phyloP scores from a whole-genome alignment of 1,139 yeast genomes.

The Pichia sp. region DNA sequence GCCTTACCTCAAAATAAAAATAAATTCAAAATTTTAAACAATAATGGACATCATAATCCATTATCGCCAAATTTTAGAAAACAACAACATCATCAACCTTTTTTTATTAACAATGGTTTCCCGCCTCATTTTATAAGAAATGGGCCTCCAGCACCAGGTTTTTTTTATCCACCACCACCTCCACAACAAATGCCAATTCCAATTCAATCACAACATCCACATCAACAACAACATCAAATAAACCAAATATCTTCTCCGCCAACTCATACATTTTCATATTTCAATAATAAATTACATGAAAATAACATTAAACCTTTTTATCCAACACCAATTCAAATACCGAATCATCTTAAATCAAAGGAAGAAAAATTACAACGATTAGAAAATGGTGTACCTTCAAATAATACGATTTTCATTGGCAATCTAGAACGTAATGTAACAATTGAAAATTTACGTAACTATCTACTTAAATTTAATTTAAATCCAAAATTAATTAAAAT shows the following conservation, averaged over 20 bases:
- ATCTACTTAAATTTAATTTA: slow-evolving; percentile 36
- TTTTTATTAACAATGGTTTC: background rate
- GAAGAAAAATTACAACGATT: slow-evolving; percentile 28
- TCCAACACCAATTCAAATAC: slow-evolving; percentile 8
- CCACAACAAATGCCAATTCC: background rate
- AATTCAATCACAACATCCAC: background rate
- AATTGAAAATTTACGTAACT: slow-evolving; percentile 37
- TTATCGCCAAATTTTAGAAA: background rate
- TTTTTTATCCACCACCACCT: background rate
- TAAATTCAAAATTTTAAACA: slow-evolving; percentile 2
- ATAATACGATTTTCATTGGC: slow-evolving; percentile 51
- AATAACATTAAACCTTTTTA: slow-evolving; percentile 11
- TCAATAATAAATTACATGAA: background rate
- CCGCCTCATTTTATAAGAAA: slow-evolving; percentile 6
- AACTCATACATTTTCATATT: slow-evolving; percentile 2
- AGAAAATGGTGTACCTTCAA: slow-evolving; percentile 50
- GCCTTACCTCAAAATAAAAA: slow-evolving; percentile 39
- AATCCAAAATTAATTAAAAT: slow-evolving; percentile 53
- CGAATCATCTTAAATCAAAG: slow-evolving; percentile 13
- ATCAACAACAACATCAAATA: background rate
- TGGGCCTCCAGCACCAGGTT: background rate
- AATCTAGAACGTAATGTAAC: slow-evolving; percentile 48
- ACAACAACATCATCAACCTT: background rate
- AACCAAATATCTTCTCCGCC: background rate
- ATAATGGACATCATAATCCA: background rate